These are phyloP conservation scores for Coniella vitis DNA, from an alignment of 2,329 filamentous ascomycete genomes.

Conservation along the genomic window DNA sequence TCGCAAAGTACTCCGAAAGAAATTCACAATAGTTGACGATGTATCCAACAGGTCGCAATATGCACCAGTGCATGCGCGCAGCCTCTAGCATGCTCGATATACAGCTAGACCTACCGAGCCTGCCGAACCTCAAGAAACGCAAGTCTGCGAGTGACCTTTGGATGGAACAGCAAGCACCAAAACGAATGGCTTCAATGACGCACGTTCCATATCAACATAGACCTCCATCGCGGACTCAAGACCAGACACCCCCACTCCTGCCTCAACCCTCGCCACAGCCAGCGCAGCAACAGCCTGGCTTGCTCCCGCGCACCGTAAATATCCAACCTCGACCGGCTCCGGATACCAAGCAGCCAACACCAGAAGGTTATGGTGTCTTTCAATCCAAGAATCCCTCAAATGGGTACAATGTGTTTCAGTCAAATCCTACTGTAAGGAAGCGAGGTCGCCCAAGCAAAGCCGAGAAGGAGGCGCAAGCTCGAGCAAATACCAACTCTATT, in stretches of 20 bases:
- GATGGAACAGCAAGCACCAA: slow-evolving; percentile 24
- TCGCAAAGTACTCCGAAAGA: background rate
- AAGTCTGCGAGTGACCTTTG: slow-evolving; percentile 24
- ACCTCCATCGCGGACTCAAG: slow-evolving; percentile 7
- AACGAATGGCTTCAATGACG: slow-evolving; percentile 23
- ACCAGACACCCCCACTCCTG: slow-evolving; percentile 5
- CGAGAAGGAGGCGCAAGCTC: slow-evolving; percentile 24
- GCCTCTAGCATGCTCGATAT: slow-evolving; percentile 25
- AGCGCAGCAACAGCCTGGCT: slow-evolving; percentile 5
- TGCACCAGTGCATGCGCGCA: slow-evolving; percentile 28
- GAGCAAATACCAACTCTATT: slow-evolving; percentile 17
- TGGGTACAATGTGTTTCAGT: slow-evolving; percentile 14
- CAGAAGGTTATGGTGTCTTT: slow-evolving; percentile 10
- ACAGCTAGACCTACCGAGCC: slow-evolving; percentile 21
- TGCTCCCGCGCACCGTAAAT: slow-evolving; percentile 17
- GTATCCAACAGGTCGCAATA: slow-evolving; percentile 26
- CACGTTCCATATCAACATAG: slow-evolving; percentile 14
- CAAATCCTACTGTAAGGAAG: slow-evolving; percentile 21
- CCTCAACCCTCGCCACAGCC: slow-evolving; percentile 3
- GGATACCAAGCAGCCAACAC: slow-evolving; percentile 18
- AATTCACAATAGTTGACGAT: slow-evolving; percentile 14
- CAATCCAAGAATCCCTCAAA: slow-evolving; percentile 14
- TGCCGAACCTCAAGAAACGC: slow-evolving; percentile 25
- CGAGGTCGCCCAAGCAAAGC: slow-evolving; percentile 29
- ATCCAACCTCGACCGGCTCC: slow-evolving; percentile 27